Percentiles rank a stretch among this genome's conserved stretches.
Evolutionary conservation across 1,139 yeast genomes (phyloP).

Genomic region (Wickerhamomyces sp.): DNA sequence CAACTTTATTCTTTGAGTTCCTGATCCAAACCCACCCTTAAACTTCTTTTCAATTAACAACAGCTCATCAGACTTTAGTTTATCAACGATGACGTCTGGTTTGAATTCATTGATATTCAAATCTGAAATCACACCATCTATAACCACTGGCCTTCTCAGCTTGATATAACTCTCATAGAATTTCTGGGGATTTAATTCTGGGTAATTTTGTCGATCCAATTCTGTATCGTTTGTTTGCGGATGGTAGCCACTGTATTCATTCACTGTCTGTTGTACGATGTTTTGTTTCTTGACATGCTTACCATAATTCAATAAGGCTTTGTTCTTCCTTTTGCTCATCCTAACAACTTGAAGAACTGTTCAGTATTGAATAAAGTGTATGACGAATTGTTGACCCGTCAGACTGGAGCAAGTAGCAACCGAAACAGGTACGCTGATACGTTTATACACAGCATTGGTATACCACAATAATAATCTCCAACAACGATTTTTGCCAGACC

Average conservation of each 20-base stretch:
- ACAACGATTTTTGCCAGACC: too few relatives aligned
- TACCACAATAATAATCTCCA: too few relatives aligned
- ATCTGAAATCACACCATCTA: conserved; percentile 20
- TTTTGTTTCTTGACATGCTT: too few relatives aligned
- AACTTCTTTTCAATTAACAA: conserved; percentile 54
- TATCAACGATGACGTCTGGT: conserved; percentile 28
- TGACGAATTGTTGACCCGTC: too few relatives aligned
- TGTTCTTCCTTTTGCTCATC: neutral
- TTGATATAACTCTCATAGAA: conserved; percentile 19
- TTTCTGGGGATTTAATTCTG: conserved; percentile 4
- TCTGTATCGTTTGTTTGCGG: conserved; percentile 8
- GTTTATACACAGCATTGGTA: too few relatives aligned
- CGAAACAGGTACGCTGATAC: too few relatives aligned
- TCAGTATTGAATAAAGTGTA: too few relatives aligned
- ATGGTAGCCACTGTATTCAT: conserved; percentile 19
- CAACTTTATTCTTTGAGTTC: conserved; percentile 46
- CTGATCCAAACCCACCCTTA: conserved; percentile 63
- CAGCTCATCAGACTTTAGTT: conserved; percentile 31
- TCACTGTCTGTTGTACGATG: neutral
- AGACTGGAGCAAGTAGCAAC: too few relatives aligned
- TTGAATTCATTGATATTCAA: conserved; percentile 13
- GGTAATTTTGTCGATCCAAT: conserved; percentile 7
- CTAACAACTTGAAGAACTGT: too few relatives aligned
- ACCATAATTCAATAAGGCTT: too few relatives aligned
- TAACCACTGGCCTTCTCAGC: conserved; percentile 23